Evolutionary conservation across 2,329 filamentous ascomycete genomes (phyloP).

Genomic region (Thielaviopsis euricoi): DNA sequence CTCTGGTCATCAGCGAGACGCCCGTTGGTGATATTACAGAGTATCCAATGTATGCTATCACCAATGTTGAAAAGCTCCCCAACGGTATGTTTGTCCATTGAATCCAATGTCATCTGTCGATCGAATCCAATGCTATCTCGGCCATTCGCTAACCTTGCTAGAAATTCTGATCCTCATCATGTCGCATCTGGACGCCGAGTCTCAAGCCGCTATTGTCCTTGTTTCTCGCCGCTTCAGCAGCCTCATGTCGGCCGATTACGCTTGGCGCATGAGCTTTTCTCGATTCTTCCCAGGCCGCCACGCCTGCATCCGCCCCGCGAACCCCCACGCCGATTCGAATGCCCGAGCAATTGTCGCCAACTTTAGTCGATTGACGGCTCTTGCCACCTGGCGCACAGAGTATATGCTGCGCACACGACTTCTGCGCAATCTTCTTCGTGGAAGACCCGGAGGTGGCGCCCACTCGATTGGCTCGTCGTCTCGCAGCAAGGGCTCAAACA

Average conservation of each 20-base stretch:
- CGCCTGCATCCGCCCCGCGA: slow-evolving; percentile 22
- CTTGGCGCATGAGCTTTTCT: slow-evolving; percentile 84
- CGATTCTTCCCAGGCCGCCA: slow-evolving; percentile 70
- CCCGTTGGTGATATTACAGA: background rate
- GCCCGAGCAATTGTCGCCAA: slow-evolving; percentile 56
- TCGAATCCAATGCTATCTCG: background rate
- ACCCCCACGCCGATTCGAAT: slow-evolving; percentile 29
- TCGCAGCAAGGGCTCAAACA: slow-evolving; percentile 32
- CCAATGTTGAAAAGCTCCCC: background rate
- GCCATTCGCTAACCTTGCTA: slow-evolving; percentile 22
- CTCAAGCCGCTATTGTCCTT: slow-evolving; percentile 64
- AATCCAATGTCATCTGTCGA: background rate
- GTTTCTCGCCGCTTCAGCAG: slow-evolving; percentile 78
- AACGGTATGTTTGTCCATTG: background rate
- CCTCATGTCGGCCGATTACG: slow-evolving; percentile 78
- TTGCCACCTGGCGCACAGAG: slow-evolving; percentile 92
- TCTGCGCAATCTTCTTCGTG: slow-evolving; percentile 62
- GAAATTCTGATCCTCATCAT: slow-evolving; percentile 85
- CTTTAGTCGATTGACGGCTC: slow-evolving; percentile 65
- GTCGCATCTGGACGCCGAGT: slow-evolving; percentile 75
- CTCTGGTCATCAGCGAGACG: background rate
- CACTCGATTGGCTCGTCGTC: slow-evolving; percentile 24
- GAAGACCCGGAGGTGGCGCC: slow-evolving; percentile 45
- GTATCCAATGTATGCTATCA: background rate
- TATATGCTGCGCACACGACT: slow-evolving; percentile 80